phyloP scores from a whole-genome alignment of 208 protist genomes.

The Endotrypanum monterogeii region DNA sequence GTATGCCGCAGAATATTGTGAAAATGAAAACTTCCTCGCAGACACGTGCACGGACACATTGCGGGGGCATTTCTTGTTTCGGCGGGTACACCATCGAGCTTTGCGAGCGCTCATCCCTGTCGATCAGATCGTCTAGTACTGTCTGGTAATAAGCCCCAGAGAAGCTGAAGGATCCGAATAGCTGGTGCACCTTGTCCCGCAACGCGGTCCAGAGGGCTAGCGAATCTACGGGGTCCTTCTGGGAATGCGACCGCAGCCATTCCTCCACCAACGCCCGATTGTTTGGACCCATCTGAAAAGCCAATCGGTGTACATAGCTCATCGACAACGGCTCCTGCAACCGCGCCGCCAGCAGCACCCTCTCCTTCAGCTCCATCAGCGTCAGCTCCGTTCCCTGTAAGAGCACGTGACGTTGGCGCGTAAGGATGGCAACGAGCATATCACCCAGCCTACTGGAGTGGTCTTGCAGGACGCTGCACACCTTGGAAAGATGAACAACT shows the following conservation, averaged over 20 bases:
- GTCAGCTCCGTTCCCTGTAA: slow-evolving; percentile 46
- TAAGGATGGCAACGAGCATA: slow-evolving; percentile 51
- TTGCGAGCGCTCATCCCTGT: slow-evolving; percentile 51
- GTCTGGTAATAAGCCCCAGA: slow-evolving; percentile 49
- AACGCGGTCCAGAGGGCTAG: slow-evolving; percentile 28
- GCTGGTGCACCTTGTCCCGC: slow-evolving; percentile 31
- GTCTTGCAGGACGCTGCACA: slow-evolving; percentile 29
- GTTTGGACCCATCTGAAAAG: slow-evolving; percentile 36
- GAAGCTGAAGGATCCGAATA: slow-evolving; percentile 33
- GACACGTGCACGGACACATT: slow-evolving; percentile 31
- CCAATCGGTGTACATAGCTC: slow-evolving; percentile 33
- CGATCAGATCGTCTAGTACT: slow-evolving; percentile 62
- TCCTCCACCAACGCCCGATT: slow-evolving; percentile 36
- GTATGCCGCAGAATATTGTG: slow-evolving; percentile 29
- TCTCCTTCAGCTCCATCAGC: slow-evolving; percentile 62
- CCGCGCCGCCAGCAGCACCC: slow-evolving; percentile 46
- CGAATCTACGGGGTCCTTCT: slow-evolving; percentile 5
- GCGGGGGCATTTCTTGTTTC: slow-evolving; percentile 16
- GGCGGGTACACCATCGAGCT: slow-evolving; percentile 20
- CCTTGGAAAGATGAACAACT: slow-evolving; percentile 22
- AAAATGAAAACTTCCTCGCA: slow-evolving; percentile 55
- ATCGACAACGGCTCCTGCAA: slow-evolving; percentile 42
- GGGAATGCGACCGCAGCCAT: slow-evolving; percentile 7
- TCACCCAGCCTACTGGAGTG: slow-evolving; percentile 37
- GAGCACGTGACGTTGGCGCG: slow-evolving; percentile 43